Evolutionary conservation across 305 asterid species (phyloP), one percentile per base, ranked within the genome.

Genomic region (Fraxinus greggii): DNA sequence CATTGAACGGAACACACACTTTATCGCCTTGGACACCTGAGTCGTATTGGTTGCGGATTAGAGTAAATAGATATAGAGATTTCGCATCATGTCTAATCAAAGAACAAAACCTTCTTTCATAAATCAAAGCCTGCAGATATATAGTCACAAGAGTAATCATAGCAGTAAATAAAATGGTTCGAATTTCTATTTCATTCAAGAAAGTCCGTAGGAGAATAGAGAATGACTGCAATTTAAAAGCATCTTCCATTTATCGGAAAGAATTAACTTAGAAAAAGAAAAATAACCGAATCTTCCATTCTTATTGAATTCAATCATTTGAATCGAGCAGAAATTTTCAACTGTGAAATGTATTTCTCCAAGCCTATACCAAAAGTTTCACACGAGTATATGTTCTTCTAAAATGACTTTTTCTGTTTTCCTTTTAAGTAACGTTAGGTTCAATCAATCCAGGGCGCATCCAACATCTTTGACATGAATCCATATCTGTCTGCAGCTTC

Each of bases 401-500:
- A 63, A 24, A 63, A 24, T 24, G 72, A 24, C 12, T 3, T 19
- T 54, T 21, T 59, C 42, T 4, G 1, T 13, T 69, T 69, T 31
- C 40, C 0, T 31, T 26, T 5, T 5, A 35, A 15, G 75, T 31
- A 24, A 26, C 36, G 5, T 24, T n/a, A 5, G 26, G 10, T 54
- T 54, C 65, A 59, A 72, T 91, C 93, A 61, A 83, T 78, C 98
- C 98, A 93, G 31, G 89, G 59, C 3, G 97, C 98, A 69, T 87
- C 94, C 86, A 95, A 84, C 87, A 88, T 88, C 95, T 92, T 90
- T 36, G 93, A 96, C 98, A 95, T 93, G 89, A 93, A 95, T 15
- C 90, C 87, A 15, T 89, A 95, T 74, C 90, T 88, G 74, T 93
- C 98, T 70, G 94, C 98, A 73, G 95, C 90, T 88, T 91, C 95